A percentile compares a stretch with the other conserved stretches of the same genome.
Evolutionary conservation across 177 flowering plant genomes (phyloP).

Genomic region (Tripterygium wilfordii): DNA sequence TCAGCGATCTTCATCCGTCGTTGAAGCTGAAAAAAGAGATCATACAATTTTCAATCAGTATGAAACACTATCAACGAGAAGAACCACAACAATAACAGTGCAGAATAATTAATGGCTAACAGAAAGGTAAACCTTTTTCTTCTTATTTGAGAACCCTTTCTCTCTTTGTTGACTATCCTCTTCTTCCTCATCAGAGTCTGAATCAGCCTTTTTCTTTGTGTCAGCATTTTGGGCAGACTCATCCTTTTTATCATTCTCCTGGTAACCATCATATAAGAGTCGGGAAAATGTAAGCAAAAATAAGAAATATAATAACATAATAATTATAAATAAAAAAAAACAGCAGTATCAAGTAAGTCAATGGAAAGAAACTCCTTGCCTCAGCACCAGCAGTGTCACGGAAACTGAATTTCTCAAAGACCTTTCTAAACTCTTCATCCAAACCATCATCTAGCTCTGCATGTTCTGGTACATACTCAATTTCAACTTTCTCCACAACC

Average conservation of each 20-base stretch:
- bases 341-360: background rate
- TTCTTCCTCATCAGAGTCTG: conserved; percentile 92
- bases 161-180: conserved; percentile 72
- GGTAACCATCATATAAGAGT: too few relatives aligned
- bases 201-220: conserved; percentile 52
- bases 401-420: conserved; percentile 77
- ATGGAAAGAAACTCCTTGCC: conserved; percentile 23
- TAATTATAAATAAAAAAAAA: background rate
- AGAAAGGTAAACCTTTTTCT: conserved; percentile 65
- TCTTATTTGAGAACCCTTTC: conserved; percentile 85
- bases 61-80: too few relatives aligned
- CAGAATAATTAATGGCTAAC: background rate
- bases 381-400: conserved; percentile 33
- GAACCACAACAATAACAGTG: too few relatives aligned
- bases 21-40: conserved; percentile 71
- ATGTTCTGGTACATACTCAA: conserved; percentile 86
- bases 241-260: conserved; percentile 76
- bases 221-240: conserved; percentile 48
- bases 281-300: too few relatives aligned
- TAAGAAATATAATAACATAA: background rate
- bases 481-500: conserved; percentile 56
- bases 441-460: conserved; percentile 60
- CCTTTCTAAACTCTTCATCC: conserved; percentile 70
- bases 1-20: conserved; percentile 97
- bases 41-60: too few relatives aligned